Evolutionary conservation across 139 green algal species (phyloP).

Genomic region (Volvox africanus): DNA sequence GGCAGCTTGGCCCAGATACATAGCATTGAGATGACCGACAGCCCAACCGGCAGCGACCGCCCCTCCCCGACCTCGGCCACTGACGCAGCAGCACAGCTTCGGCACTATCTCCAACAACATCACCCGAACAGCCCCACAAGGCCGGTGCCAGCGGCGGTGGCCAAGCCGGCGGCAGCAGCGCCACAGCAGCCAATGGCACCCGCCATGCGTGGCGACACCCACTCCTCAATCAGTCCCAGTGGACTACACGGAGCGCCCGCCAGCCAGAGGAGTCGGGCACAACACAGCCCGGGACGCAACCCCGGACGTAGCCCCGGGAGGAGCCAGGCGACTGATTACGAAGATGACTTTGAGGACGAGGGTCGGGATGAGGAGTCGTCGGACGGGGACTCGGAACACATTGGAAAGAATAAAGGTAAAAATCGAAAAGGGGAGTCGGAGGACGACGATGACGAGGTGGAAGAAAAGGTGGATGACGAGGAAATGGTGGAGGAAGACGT

Average conservation of each 20-base stretch:
- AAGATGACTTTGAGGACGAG: constrained; percentile 9
- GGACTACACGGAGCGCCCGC: background rate
- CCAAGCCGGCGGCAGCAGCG: background rate
- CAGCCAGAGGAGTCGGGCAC: background rate
- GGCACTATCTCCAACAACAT: background rate
- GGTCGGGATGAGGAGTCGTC: background rate
- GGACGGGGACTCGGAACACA: background rate
- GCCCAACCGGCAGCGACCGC: background rate
- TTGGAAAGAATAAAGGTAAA: background rate
- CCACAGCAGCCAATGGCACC: background rate
- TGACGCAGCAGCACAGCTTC: background rate
- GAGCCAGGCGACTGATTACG: background rate
- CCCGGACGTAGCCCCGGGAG: background rate
- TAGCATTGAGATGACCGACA: constrained; percentile 35
- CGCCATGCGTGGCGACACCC: too few relatives aligned
- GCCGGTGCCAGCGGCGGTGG: background rate
- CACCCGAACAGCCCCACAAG: background rate
- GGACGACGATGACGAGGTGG: background rate
- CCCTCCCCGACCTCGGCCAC: background rate
- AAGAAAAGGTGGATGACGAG: background rate
- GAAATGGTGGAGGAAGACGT: background rate
- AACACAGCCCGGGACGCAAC: background rate
- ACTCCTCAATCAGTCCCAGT: background rate
- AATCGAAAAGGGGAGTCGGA: background rate
- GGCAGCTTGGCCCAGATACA: background rate